These are phyloP conservation scores for Claviceps capensis DNA, from an alignment of 2,329 filamentous ascomycete genomes.

Conservation along the genomic window DNA sequence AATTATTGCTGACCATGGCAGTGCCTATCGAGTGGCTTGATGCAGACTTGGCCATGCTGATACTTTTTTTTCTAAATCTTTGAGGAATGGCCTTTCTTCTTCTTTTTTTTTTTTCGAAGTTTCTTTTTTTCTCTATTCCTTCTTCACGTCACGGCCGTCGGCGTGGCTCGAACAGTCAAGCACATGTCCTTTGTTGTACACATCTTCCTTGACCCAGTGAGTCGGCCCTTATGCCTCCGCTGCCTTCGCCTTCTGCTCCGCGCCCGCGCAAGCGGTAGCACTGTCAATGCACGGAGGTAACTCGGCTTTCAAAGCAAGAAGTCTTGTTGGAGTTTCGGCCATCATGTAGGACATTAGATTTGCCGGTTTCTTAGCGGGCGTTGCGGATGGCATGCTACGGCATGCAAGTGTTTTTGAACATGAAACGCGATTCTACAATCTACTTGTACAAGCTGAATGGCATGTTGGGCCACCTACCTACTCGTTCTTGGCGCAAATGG, in stretches of 20 bases:
- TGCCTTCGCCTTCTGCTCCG: not conserved
- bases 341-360: not conserved
- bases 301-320: not conserved
- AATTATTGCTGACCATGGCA: not conserved
- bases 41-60: not conserved
- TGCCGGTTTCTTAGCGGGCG: not conserved
- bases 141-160: not conserved
- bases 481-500: not conserved
- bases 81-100: not conserved
- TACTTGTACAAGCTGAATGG: not conserved
- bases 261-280: not conserved
- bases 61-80: not conserved
- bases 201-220: not conserved
- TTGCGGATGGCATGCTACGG: too few relatives aligned
- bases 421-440: not conserved
- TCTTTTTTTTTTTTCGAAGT: too few relatives aligned
- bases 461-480: not conserved
- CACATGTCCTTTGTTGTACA: not conserved
- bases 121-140: not conserved
- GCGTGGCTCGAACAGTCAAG: not conserved
- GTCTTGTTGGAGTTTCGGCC: not conserved
- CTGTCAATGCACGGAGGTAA: not conserved
- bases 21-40: slow-evolving; percentile 6
- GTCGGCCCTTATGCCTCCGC: not conserved
- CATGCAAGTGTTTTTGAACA: not conserved